These are phyloP conservation scores for Strobilomyces dryophilus DNA, from an alignment of 768 basidiomycete species.

Conservation along the genomic window DNA sequence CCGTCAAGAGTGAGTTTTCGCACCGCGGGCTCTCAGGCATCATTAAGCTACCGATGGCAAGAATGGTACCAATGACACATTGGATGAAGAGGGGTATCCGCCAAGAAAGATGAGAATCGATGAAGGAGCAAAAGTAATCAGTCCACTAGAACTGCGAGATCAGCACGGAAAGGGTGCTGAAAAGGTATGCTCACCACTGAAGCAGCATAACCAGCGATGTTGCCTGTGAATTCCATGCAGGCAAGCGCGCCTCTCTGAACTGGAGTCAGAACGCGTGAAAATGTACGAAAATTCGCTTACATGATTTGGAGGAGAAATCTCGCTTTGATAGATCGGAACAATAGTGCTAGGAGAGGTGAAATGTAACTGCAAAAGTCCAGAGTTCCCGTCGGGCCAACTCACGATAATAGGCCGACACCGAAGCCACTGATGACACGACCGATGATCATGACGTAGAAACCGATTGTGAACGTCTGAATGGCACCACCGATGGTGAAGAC, in stretches of 20 bases:
- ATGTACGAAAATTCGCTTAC: conserved; percentile 36
- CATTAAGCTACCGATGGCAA: conserved; percentile 72
- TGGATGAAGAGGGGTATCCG: conserved; percentile 85
- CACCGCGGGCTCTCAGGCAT: conserved; percentile 91
- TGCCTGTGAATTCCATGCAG: conserved; percentile 94
- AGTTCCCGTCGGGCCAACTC: conserved; percentile 26
- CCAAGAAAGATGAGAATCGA: conserved; percentile 87
- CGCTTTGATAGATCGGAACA: conserved; percentile 92
- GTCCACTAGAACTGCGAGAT: conserved; percentile 59
- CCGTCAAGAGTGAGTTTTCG: conserved; percentile 2
- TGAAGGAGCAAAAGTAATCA: conserved; percentile 89
- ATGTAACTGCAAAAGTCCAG: conserved; percentile 2
- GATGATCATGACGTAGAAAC: conserved; percentile 76
- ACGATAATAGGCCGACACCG: conserved; percentile 89
- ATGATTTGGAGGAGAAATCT: conserved; percentile 91
- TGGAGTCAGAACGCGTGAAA: not conserved
- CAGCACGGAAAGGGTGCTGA: not conserved
- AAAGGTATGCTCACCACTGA: conserved; percentile 64
- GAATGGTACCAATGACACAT: conserved; percentile 78
- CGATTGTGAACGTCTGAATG: conserved; percentile 77
- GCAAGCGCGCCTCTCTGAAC: conserved; percentile 81
- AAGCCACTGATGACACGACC: conserved; percentile 83
- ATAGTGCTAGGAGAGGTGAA: conserved; percentile 58
- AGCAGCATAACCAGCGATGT: conserved; percentile 85
- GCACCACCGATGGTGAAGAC: conserved; percentile 85